Evolutionary conservation across 495 filamentous ascomycete genomes (phyloP), one percentile per base, ranked within the genome.

Genomic region (Neurospora sp.): DNA sequence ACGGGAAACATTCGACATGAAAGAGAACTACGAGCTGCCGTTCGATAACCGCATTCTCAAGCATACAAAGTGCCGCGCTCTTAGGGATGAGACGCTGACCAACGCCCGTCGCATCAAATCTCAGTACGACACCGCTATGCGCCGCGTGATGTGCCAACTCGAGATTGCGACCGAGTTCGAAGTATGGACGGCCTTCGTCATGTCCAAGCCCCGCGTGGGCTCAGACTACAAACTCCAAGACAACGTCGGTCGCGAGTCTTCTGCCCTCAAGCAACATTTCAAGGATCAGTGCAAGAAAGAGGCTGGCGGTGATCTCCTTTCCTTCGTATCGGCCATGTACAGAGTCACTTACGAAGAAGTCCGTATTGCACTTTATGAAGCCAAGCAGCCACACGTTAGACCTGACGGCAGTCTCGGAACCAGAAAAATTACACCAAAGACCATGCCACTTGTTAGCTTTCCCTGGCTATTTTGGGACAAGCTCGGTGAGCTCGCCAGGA

Each of bases 141-240:
- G 87, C 11, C 88, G 93, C 18, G 86, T 97, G 41, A 93, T 97
- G 91, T 90, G 91, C 1, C 93, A 97, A 76, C 89, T 94, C 74
- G 93, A 91, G 40, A 93, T 98, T 69, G 82, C 82, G 16, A 97
- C 92, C 14, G 96, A 99, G 77, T 98, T 97, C 70, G 96, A 99
- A 80, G 86, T 95, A 3, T 97, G 89, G 89, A 91, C 94, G 0
- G 89, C 90, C 2, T 98, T 97, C 77, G 89, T 94, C 3, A 83
- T 98, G 46, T 84, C 85, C 10, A 92, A 92, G 75, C 89, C 90
- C 10, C 83, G 85, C 5, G 85, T 88, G 22, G 86, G 84, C 37
- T 86, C 87, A 12, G 92, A 94, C 72, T 98, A 96, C 82, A 97
- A 94, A 73, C 87, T 96, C 71, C 90, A 94, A 46, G 94, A 98